Evolutionary conservation across 2,329 filamentous ascomycete genomes (phyloP), one percentile per base, ranked within the genome.

Genomic region (Ophiosphaerella narmari): DNA sequence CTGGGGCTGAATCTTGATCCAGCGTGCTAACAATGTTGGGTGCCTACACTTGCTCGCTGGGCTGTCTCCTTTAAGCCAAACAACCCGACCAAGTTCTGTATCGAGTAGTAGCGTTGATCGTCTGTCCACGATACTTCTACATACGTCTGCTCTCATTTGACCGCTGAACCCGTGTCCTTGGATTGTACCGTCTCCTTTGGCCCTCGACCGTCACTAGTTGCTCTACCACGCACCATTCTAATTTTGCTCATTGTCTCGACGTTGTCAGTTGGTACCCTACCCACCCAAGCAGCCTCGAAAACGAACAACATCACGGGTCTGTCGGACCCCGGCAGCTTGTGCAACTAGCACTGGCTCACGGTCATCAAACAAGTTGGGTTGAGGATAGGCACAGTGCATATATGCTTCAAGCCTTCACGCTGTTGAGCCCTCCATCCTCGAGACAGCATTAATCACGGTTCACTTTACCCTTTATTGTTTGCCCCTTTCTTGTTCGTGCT

Each of bases 1-100:
- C 63, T 66, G 74, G 75, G 75, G 74, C 75, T 77, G 74, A 77
- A 72, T 74, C 67, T 68, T 71, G 70, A 72, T 70, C 64, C 66
- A 71, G 66, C 63, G 60, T 63, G 55, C 57, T 57, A 63, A 60
- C 55, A 61, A 66, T 63, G 55, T 59, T 57, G 58, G 55, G 58
- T 67, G 62, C 61, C 68, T 70, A 72, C 59, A 50, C 70, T 62
- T 62, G 55, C 64, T 70, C 66, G 65, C 63, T 66, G 65, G 68
- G 55, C 59, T 61, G 66, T 65, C 71, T 72, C 54, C 61, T 73
- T 74, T 71, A 59, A 72, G 71, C 68, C 69, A 73, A 67, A 71
- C 68, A 55, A 66, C 66, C 71, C 68, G 70, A 65, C 62, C 54
- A 59, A 50, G 52, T 49, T 54, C 67, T 72, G 66, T 67, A 72